Evolutionary conservation across 805 yeast genomes (phyloP), one percentile per base, ranked within the genome.

Genomic region (Kuraishia capsulata): DNA sequence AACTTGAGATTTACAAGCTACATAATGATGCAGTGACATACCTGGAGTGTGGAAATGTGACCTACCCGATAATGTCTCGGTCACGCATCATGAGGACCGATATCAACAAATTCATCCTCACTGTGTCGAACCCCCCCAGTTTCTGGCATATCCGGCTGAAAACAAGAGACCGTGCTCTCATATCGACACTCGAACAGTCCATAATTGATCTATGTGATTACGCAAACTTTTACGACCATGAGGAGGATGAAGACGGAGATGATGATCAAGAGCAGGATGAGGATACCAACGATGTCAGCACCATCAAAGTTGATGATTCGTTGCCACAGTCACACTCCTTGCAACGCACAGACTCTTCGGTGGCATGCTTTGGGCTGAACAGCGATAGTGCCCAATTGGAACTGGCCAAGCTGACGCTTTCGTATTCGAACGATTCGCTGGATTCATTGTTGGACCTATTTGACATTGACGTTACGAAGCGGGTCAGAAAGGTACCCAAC

Each of bases 61-160:
- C 83, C 2, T 83, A 83, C 51, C 94, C 95, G 3, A 70, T 85
- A 11, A 59, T 85, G 38, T 85, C 87, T 3, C 73, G 69, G 43
- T 54, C 80, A 39, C 72, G 76, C 47, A 64, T 85, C 2, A 54
- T 81, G 42, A 61, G 83, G 47, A 65, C 70, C 9, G 59, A 62
- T 18, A 44, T 42, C 35, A 64, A 63, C 36, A 71, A 69, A 46
- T 80, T 79, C 46, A 65, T 81, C 2, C 53, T 84, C 14, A 79
- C 87, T 1, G 65, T 85, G 41, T 75, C 74, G 20, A 83, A 82
- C 48, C 94, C 94, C 0, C 81, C 77, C 44, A 61, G 90, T 48
- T 82, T 76, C 55, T 85, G 94, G 95, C 68, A 67, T 42, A 63
- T 74, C 8, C 57, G 61, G 26, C 47, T 73, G 4, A 57, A 55